phyloP scores from a whole-genome alignment of 139 green algal genomes.

The Trebouxia sp. region DNA sequence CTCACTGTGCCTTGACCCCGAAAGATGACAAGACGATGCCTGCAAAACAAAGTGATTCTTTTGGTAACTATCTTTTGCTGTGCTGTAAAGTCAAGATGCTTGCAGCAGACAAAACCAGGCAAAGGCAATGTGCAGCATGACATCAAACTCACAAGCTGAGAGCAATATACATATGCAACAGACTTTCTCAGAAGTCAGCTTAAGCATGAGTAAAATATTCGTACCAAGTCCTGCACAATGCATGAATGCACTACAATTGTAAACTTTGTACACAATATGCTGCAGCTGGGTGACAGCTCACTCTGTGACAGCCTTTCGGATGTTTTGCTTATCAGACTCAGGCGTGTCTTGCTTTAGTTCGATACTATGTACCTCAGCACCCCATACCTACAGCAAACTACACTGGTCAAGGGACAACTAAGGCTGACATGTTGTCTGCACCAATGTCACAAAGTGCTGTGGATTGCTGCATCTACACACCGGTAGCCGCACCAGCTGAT shows the following conservation, averaged over 20 bases:
- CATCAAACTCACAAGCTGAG: background rate
- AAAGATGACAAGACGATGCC: constrained; percentile 53
- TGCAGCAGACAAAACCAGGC: background rate
- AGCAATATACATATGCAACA: background rate
- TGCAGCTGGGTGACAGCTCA: background rate
- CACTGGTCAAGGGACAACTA: too few species aligned
- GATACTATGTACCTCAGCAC: constrained; percentile 30
- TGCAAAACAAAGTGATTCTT: background rate
- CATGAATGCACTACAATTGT: too few species aligned
- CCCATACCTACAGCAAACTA: constrained; percentile 1
- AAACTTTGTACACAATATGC: background rate
- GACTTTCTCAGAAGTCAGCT: background rate
- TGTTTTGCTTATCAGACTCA: background rate
- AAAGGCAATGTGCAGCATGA: background rate
- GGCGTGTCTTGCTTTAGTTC: constrained; percentile 26
- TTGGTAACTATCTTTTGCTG: background rate
- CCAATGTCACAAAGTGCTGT: too few species aligned
- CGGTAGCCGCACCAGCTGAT: too few species aligned
- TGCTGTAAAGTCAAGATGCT: too few species aligned
- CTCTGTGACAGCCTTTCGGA: constrained; percentile 36
- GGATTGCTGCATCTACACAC: too few species aligned
- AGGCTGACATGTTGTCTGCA: too few species aligned
- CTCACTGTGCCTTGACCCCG: constrained; percentile 47
- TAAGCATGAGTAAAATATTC: background rate
- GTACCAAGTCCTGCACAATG: too few species aligned